phyloP scores from a whole-genome alignment of 2,329 filamentous ascomycete genomes.

The Aureobasidium sp. region DNA sequence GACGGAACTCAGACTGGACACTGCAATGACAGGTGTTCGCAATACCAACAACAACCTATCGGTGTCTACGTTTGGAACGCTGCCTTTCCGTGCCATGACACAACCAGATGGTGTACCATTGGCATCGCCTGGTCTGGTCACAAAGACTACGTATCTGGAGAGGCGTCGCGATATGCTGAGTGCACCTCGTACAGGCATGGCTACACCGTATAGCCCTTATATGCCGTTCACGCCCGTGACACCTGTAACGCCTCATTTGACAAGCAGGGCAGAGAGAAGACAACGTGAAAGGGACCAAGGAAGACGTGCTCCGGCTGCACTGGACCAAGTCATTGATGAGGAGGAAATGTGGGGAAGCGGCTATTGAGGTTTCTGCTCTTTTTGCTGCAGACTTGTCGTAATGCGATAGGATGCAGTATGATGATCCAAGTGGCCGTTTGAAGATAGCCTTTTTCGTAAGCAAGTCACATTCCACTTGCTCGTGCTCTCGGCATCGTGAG shows the following conservation, averaged over 20 bases:
- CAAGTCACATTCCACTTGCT: background rate
- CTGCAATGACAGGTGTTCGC: background rate
- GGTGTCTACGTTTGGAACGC: constrained; percentile 15
- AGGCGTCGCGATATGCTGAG: constrained; percentile 20
- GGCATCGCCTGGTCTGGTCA: constrained; percentile 16
- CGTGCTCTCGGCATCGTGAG: background rate
- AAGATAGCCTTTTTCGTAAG: background rate
- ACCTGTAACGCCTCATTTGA: constrained; percentile 66
- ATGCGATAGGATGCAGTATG: background rate
- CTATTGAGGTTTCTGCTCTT: constrained; percentile 11
- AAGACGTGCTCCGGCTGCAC: constrained; percentile 51
- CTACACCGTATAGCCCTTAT: constrained; percentile 69
- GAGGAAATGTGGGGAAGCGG: constrained; percentile 53
- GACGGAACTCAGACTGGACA: constrained; percentile 3
- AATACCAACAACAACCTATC: background rate
- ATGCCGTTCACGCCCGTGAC: constrained; percentile 69
- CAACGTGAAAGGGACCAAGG: constrained; percentile 55
- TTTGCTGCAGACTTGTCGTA: background rate
- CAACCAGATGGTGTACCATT: constrained; percentile 9
- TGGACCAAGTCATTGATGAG: constrained; percentile 43
- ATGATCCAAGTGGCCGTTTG: background rate
- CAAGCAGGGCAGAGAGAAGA: constrained; percentile 63
- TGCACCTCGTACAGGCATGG: constrained; percentile 46
- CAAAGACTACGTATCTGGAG: constrained; percentile 37
- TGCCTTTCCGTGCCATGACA: constrained; percentile 28